Conservation (phyloP, 2,329 filamentous ascomycete genomes). For the Cercospora brassicicola region DNA sequence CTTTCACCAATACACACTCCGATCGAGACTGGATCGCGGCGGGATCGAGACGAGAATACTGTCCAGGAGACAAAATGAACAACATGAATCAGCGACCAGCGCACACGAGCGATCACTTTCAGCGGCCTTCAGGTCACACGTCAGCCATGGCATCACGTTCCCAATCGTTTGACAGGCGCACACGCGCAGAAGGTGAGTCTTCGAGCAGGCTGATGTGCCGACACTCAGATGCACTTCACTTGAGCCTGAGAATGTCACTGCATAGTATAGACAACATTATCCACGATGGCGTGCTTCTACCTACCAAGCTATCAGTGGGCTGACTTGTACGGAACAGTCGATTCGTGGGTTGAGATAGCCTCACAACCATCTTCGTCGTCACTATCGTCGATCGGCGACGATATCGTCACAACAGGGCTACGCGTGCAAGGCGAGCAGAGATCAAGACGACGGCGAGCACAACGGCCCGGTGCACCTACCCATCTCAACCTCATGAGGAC, state of each 20-base stretch:
- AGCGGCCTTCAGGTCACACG: constrained; percentile 29
- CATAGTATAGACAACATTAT: not conserved
- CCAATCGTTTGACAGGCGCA: constrained; percentile 34
- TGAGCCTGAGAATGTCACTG: not conserved
- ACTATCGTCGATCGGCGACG: constrained; percentile 77
- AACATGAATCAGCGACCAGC: constrained; percentile 15
- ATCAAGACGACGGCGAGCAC: constrained; percentile 56
- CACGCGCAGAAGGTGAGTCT: constrained; percentile 36
- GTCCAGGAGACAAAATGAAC: constrained; percentile 7
- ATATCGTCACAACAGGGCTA: constrained; percentile 87
- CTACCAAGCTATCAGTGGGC: constrained; percentile 27
- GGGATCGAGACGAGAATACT: not conserved
- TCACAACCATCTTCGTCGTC: constrained; percentile 94
- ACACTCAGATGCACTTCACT: not conserved
- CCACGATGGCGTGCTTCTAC: constrained; percentile 28
- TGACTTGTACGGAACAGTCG: constrained; percentile 50
- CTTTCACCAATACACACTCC: not conserved
- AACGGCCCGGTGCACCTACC: constrained; percentile 45
- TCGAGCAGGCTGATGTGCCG: not conserved
- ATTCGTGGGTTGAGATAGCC: constrained; percentile 94
- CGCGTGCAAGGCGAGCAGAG: constrained; percentile 68
- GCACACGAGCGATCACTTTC: constrained; percentile 28
- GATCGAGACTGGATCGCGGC: not conserved
- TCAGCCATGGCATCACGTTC: constrained; percentile 33
- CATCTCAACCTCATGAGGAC: constrained; percentile 48